Percentiles rank a stretch among this genome's conserved stretches.
Conservation (phyloP, 805 yeast genomes). For the Wickerhamiella kurtzmanii region DNA sequence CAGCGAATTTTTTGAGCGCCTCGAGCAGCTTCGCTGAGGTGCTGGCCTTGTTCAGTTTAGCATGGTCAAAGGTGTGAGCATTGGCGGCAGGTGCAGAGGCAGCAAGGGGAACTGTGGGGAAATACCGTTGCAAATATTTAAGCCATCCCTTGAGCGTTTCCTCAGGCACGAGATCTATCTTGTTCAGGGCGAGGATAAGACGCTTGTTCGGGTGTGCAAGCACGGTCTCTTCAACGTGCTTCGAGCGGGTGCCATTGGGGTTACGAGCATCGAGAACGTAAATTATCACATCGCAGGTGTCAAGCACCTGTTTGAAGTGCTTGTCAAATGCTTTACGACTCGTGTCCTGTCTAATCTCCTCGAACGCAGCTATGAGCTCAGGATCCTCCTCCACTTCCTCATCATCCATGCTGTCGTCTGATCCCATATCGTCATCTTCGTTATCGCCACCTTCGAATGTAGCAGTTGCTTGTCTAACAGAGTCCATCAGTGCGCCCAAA, state of each 20-base stretch:
- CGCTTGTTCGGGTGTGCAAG: constrained; percentile 69
- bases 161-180: constrained; percentile 85
- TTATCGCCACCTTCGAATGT: constrained; percentile 44
- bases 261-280: constrained; percentile 97
- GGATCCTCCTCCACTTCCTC: constrained; percentile 33
- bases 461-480: constrained; percentile 80
- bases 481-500: constrained; percentile 72
- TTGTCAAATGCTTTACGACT: constrained; percentile 75
- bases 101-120: constrained; percentile 88
- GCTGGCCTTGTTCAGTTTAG: constrained; percentile 50
- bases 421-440: constrained; percentile 23
- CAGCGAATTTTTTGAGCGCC: constrained; percentile 74
- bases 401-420: constrained; percentile 33
- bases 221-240: constrained; percentile 81
- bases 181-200: constrained; percentile 73
- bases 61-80: constrained; percentile 46
- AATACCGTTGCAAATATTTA: constrained; percentile 57
- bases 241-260: constrained; percentile 88
- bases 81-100: constrained; percentile 57
- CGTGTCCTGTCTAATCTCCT: constrained; percentile 30
- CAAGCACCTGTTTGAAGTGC: constrained; percentile 85
- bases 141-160: constrained; percentile 76
- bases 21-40: constrained; percentile 66
- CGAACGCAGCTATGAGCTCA: constrained; percentile 29
- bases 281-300: constrained; percentile 76